Evolutionary conservation across 164 flowering plant species (phyloP).

Genomic region (Sedum album): DNA sequence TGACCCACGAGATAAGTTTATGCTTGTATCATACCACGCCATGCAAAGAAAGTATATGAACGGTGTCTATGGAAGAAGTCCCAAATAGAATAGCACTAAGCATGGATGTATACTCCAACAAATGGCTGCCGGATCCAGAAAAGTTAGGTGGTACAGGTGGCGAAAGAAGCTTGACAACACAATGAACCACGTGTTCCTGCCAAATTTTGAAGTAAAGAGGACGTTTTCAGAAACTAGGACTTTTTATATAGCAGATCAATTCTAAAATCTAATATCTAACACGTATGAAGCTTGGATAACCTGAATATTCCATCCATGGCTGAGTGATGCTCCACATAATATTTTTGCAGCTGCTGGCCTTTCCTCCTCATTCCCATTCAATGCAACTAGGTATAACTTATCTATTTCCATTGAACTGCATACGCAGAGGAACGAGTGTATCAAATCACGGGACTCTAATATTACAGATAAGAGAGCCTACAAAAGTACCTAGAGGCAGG

Average conservation of each 20-base stretch:
- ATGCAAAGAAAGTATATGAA: conserved; percentile 78
- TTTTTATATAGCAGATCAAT: background rate
- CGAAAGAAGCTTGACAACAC: conserved; percentile 62
- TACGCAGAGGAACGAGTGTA: conserved; percentile 10
- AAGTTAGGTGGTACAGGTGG: conserved; percentile 63
- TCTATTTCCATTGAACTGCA: conserved; percentile 59
- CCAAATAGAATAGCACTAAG: conserved; percentile 60
- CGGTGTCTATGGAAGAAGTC: conserved; percentile 54
- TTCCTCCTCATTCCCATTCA: conserved; percentile 60
- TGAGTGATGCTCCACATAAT: conserved; percentile 67
- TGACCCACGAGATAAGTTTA: no score
- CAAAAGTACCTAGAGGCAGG: conserved; percentile 79
- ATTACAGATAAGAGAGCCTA: background rate
- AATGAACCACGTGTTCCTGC: conserved; percentile 74
- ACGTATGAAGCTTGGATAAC: conserved; percentile 18
- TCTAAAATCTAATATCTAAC: background rate
- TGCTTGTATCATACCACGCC: conserved; percentile 58
- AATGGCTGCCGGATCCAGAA: conserved; percentile 53
- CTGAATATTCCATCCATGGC: conserved; percentile 73
- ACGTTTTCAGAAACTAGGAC: background rate
- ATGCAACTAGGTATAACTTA: conserved; percentile 54
- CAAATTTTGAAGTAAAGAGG: conserved; percentile 3
- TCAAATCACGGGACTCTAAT: conserved; percentile 4
- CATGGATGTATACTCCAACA: conserved; percentile 54
- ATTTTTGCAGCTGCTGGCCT: conserved; percentile 55